Conservation (phyloP, 805 yeast genomes). For the Wickerhamiella nectarea region DNA sequence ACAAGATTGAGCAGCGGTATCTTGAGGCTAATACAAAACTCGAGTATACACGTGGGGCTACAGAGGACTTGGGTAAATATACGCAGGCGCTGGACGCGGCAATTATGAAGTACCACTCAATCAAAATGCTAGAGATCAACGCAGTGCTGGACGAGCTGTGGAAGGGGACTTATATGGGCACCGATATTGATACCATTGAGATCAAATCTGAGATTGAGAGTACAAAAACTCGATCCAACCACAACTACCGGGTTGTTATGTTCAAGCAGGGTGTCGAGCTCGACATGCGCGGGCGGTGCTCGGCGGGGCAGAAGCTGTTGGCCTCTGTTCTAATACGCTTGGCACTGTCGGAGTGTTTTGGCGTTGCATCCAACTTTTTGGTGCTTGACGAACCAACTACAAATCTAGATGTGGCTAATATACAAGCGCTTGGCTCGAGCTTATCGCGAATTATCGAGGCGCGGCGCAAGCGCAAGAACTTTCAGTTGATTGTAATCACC, state of each 20-base stretch:
- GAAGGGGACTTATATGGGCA: conserved; percentile 87
- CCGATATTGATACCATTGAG: conserved; percentile 84
- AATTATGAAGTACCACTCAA: conserved; percentile 79
- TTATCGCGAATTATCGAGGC: conserved; percentile 59
- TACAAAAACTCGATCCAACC: conserved; percentile 42
- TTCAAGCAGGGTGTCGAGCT: conserved; percentile 78
- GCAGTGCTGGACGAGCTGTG: conserved; percentile 78
- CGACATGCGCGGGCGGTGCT: conserved; percentile 96
- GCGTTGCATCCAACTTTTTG: conserved; percentile 85
- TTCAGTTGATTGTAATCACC: conserved; percentile 88
- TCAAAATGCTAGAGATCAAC: conserved; percentile 88
- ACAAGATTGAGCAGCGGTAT: conserved; percentile 48
- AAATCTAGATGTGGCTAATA: conserved; percentile 77
- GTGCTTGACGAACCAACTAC: conserved; percentile 98
- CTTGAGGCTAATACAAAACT: conserved; percentile 59
- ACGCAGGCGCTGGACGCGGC: conserved; percentile 81
- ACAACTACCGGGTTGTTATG: conserved; percentile 92
- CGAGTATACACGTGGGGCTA: conserved; percentile 60
- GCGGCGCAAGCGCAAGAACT: conserved; percentile 68
- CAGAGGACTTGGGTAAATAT: conserved; percentile 70
- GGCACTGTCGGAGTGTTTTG: conserved; percentile 92
- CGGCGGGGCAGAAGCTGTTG: conserved; percentile 93
- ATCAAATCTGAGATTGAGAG: conserved; percentile 66
- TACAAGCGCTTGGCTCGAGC: conserved; percentile 74
- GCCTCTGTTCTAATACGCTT: conserved; percentile 84